phyloP scores from a whole-genome alignment of 352 stramenopile species.

The Phytophthora pini region DNA sequence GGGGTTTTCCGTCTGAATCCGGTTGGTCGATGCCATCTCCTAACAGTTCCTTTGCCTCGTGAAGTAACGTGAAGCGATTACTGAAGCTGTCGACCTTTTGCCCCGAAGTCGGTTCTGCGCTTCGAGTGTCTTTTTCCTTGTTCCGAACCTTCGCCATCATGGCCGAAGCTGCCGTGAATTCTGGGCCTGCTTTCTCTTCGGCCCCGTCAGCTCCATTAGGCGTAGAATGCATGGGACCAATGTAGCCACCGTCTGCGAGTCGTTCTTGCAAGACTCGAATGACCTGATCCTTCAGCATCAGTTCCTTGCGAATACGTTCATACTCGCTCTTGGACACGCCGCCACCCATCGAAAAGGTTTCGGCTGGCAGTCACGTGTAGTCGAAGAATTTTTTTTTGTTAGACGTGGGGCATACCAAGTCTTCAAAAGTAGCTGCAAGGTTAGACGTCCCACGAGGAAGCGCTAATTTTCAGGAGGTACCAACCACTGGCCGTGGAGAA shows the following conservation, averaged over 20 bases:
- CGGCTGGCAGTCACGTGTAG: constrained; percentile 1
- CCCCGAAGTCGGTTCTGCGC: constrained; percentile 6
- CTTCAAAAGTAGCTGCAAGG: constrained; percentile 1
- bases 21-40: constrained; percentile 6
- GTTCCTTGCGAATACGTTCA: constrained; percentile 72
- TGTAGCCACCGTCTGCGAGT: constrained; percentile 40
- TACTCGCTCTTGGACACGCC: constrained; percentile 80
- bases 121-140: constrained; percentile 23
- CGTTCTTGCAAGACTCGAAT: constrained; percentile 69
- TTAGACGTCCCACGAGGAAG: background rate
- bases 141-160: constrained; percentile 7
- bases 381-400: constrained; percentile 3
- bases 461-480: background rate
- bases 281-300: constrained; percentile 75
- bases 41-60: constrained; percentile 21
- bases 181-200: constrained; percentile 3
- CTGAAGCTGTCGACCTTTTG: constrained; percentile 22
- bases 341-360: constrained; percentile 54
- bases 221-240: constrained; percentile 19
- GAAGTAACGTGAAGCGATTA: constrained; percentile 21
- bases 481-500: constrained; percentile 2
- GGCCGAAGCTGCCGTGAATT: constrained; percentile 1
- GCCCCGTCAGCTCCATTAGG: background rate
- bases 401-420: constrained; percentile 28
- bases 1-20: constrained; percentile 13